Evolutionary conservation across 768 basidiomycete genomes (phyloP).

Genomic region (Lactifluus piperatus): DNA sequence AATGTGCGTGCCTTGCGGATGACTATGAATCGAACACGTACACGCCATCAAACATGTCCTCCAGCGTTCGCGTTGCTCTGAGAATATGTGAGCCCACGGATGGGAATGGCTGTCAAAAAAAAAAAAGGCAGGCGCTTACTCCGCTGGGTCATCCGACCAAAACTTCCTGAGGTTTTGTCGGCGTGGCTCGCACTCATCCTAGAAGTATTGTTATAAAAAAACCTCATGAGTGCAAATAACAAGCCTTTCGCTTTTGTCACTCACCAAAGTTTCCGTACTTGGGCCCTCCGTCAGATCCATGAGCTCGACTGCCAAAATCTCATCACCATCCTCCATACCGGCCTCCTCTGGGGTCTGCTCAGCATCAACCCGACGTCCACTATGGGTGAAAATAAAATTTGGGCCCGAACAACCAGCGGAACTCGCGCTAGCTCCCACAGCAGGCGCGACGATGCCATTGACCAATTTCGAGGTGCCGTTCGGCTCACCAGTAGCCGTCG

Average conservation of each 20-base stretch:
- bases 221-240: not conserved
- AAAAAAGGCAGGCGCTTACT: slow-evolving; percentile 40
- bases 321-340: slow-evolving; percentile 82
- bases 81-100: not conserved
- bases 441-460: slow-evolving; percentile 16
- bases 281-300: slow-evolving; percentile 80
- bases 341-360: slow-evolving; percentile 82
- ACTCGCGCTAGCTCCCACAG: slow-evolving; percentile 54
- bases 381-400: slow-evolving; percentile 82
- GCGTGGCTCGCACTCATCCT: slow-evolving; percentile 46
- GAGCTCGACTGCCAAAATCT: slow-evolving; percentile 82
- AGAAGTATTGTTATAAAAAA: slow-evolving; percentile 19
- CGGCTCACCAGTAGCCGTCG: slow-evolving; percentile 37
- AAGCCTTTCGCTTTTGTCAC: slow-evolving; percentile 24
- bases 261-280: slow-evolving; percentile 52
- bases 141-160: slow-evolving; percentile 67
- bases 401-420: slow-evolving; percentile 35
- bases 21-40: slow-evolving; percentile 38
- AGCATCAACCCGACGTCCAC: slow-evolving; percentile 67
- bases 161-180: slow-evolving; percentile 70
- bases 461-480: slow-evolving; percentile 4
- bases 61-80: slow-evolving; percentile 66
- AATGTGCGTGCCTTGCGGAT: not conserved
- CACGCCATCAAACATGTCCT: slow-evolving; percentile 83
- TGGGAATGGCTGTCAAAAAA: not conserved